These are phyloP conservation scores for Malus fusca DNA, from an alignment of 306 rosid species.

Conservation along the genomic window DNA sequence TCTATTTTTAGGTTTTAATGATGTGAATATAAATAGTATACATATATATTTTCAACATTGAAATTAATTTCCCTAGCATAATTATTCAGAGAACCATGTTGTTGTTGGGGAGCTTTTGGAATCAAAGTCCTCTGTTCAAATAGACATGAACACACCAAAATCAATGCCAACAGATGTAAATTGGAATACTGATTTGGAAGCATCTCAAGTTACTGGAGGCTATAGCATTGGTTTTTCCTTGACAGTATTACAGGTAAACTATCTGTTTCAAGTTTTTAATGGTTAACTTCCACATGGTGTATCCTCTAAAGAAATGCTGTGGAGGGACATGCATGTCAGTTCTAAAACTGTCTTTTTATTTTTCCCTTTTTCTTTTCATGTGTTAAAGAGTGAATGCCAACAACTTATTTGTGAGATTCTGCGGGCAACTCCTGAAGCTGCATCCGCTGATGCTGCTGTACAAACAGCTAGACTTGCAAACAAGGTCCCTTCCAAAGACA, in stretches of 20 bases:
- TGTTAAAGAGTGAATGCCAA: slow-evolving; percentile 90
- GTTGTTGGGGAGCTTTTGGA: slow-evolving; percentile 89
- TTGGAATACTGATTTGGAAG: slow-evolving; percentile 81
- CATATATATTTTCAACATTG: background rate
- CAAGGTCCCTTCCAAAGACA: slow-evolving; percentile 86
- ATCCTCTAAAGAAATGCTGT: background rate
- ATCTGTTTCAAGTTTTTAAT: background rate
- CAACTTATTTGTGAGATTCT: slow-evolving; percentile 96
- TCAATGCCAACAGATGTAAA: slow-evolving; percentile 59
- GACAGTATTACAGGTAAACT: slow-evolving; percentile 84
- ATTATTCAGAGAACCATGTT: slow-evolving; percentile 78
- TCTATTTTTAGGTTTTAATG: background rate
- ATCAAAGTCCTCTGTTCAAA: slow-evolving; percentile 55
- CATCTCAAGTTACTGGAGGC: slow-evolving; percentile 91
- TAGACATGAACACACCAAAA: slow-evolving; percentile 68
- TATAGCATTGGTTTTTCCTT: slow-evolving; percentile 89
- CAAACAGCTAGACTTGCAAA: slow-evolving; percentile 97
- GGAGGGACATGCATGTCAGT: slow-evolving; percentile 3
- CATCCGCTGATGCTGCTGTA: slow-evolving; percentile 97
- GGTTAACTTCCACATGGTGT: slow-evolving; percentile 10
- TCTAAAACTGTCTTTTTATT: slow-evolving; percentile 9
- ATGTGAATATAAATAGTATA: background rate
- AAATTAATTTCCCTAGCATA: slow-evolving; percentile 21
- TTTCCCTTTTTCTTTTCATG: slow-evolving; percentile 11
- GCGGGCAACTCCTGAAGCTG: slow-evolving; percentile 99